Evolutionary conservation across 2,329 filamentous ascomycete genomes (phyloP).

Genomic region (Botrytis elliptica): DNA sequence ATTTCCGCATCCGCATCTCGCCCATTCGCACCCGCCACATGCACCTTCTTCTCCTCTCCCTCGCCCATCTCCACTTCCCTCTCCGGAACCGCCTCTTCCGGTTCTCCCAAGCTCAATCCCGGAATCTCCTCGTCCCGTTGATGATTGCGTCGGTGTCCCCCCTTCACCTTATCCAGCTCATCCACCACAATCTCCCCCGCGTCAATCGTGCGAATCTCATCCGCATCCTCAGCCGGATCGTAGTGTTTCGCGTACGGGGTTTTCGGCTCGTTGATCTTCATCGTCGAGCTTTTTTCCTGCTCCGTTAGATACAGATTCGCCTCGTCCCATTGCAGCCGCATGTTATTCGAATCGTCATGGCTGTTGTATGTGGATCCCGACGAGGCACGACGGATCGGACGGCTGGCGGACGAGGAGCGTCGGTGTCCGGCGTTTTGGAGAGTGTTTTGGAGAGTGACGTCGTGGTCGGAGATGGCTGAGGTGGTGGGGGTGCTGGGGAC

Average conservation of each 20-base stretch:
- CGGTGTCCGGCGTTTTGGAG: constrained; percentile 89
- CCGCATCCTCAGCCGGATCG: constrained; percentile 81
- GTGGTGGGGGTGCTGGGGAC: constrained; percentile 29
- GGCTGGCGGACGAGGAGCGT: constrained; percentile 76
- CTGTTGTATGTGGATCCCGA: constrained; percentile 29
- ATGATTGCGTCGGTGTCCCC: not conserved
- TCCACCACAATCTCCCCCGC: constrained; percentile 68
- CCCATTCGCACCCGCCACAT: constrained; percentile 57
- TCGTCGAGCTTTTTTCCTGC: constrained; percentile 90
- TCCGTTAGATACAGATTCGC: constrained; percentile 96
- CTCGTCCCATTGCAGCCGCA: constrained; percentile 95
- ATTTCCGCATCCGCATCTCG: constrained; percentile 51
- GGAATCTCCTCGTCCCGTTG: constrained; percentile 77
- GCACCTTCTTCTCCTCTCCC: constrained; percentile 69
- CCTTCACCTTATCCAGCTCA: constrained; percentile 54
- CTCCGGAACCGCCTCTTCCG: constrained; percentile 69
- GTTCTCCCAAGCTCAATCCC: constrained; percentile 86
- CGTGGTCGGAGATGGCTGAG: constrained; percentile 9
- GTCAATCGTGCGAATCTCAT: constrained; percentile 63
- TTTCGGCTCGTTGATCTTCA: constrained; percentile 99
- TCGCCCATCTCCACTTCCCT: constrained; percentile 42
- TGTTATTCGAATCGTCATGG: constrained; percentile 52
- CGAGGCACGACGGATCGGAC: constrained; percentile 50
- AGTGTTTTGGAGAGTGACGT: constrained; percentile 91
- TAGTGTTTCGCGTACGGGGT: constrained; percentile 94